Conservation (phyloP, 768 basidiomycete genomes). For the Rhodotorula diobovata region DNA sequence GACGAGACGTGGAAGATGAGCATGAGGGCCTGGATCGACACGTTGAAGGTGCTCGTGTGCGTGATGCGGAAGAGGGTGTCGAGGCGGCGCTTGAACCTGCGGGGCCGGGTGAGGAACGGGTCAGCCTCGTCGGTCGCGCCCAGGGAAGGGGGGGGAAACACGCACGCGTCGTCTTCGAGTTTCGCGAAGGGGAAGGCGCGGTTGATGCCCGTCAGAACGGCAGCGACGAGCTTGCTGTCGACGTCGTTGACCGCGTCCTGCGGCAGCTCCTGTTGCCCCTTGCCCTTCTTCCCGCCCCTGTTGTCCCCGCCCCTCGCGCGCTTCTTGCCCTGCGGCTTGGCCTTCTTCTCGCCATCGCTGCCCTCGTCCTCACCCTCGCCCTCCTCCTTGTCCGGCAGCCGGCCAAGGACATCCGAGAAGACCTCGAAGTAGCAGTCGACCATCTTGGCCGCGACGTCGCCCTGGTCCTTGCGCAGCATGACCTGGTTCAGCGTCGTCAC, state of each 20-base stretch:
- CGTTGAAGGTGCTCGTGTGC: conserved; percentile 93
- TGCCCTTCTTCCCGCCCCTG: conserved; percentile 24
- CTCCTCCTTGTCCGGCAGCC: conserved; percentile 45
- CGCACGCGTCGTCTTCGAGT: conserved; percentile 61
- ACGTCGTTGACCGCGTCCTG: conserved; percentile 48
- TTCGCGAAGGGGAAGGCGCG: conserved; percentile 90
- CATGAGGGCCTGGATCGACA: conserved; percentile 83
- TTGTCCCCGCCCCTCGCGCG: conserved; percentile 8
- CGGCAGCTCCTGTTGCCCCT: conserved; percentile 50
- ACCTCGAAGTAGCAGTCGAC: conserved; percentile 91
- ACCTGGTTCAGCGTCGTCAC: conserved; percentile 93
- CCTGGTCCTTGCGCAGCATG: conserved; percentile 63
- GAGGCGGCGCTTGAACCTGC: conserved; percentile 68
- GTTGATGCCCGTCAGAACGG: conserved; percentile 88
- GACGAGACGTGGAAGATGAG: conserved; percentile 78
- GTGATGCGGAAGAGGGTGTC: conserved; percentile 91
- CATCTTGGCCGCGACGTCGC: conserved; percentile 67
- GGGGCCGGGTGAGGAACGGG: background rate
- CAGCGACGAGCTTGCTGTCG: conserved; percentile 77
- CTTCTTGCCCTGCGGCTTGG: conserved; percentile 33
- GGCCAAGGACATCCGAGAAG: conserved; percentile 77
- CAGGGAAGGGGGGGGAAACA: conserved; percentile 47
- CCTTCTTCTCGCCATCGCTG: conserved; percentile 6
- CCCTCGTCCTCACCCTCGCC: conserved; percentile 41
- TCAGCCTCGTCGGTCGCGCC: background rate